These are phyloP conservation scores for Salvia miltiorrhiza DNA, from an alignment of 257 asterid genomes.

Conservation along the genomic window DNA sequence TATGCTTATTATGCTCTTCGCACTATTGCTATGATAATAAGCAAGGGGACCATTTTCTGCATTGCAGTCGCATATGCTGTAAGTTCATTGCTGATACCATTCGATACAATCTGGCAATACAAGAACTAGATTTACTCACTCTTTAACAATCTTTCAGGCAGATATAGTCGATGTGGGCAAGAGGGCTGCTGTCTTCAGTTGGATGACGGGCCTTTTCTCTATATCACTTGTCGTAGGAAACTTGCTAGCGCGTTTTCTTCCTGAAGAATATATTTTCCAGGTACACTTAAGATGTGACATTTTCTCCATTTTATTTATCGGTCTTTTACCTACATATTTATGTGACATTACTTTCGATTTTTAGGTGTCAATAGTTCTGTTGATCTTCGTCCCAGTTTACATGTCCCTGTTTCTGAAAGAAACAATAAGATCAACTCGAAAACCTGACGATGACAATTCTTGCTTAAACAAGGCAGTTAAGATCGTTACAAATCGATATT, in stretches of 20 bases:
- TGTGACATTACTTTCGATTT: slow-evolving; percentile 10
- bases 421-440: slow-evolving; percentile 50
- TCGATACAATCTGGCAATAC: not conserved
- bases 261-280: slow-evolving; percentile 61
- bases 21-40: slow-evolving; percentile 63
- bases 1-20: slow-evolving; percentile 74
- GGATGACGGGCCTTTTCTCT: slow-evolving; percentile 91
- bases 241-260: slow-evolving; percentile 81
- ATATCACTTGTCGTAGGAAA: slow-evolving; percentile 86
- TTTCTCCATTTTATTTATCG: not conserved
- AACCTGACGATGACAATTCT: slow-evolving; percentile 30
- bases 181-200: slow-evolving; percentile 79
- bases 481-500: slow-evolving; percentile 56
- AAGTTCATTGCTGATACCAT: slow-evolving; percentile 30
- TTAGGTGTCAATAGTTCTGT: slow-evolving; percentile 80
- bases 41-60: slow-evolving; percentile 96
- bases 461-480: slow-evolving; percentile 41
- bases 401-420: slow-evolving; percentile 64
- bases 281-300: slow-evolving; percentile 32
- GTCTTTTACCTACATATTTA: slow-evolving; percentile 1
- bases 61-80: slow-evolving; percentile 89
- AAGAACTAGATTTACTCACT: not conserved
- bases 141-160: slow-evolving; percentile 49
- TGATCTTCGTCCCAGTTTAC: slow-evolving; percentile 62
- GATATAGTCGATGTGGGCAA: slow-evolving; percentile 62